Evolutionary conservation across 2,329 filamentous ascomycete genomes (phyloP).

Genomic region (Ceratocystis variospora): DNA sequence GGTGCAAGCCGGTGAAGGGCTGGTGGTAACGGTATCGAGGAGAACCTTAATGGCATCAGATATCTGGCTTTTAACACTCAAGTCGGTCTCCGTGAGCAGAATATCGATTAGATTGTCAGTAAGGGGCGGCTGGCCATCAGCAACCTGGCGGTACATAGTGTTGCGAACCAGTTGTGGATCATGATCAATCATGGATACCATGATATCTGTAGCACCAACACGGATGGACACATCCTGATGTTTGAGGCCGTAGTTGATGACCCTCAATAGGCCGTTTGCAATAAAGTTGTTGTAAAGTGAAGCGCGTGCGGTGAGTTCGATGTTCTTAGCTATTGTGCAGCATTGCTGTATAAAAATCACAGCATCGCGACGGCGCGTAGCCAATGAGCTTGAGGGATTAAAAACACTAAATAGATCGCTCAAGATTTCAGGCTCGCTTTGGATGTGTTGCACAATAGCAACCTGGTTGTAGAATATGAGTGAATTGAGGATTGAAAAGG

Average conservation of each 20-base stretch:
- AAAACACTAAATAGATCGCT: constrained; percentile 83
- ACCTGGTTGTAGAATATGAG: constrained; percentile 99
- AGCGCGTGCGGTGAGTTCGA: constrained; percentile 70
- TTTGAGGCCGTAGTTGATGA: constrained; percentile 82
- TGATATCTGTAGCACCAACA: constrained; percentile 83
- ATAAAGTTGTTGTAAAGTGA: constrained; percentile 85
- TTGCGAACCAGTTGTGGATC: constrained; percentile 87
- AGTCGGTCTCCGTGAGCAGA: constrained; percentile 75
- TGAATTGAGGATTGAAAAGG: constrained; percentile 92
- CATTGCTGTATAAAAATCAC: constrained; percentile 96
- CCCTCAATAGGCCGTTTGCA: constrained; percentile 67
- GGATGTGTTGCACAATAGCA: constrained; percentile 91
- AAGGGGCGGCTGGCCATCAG: constrained; percentile 69
- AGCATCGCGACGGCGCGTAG: constrained; percentile 75
- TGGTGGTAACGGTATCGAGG: constrained; percentile 46
- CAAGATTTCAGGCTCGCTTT: constrained; percentile 63
- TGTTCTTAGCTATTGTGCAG: constrained; percentile 82
- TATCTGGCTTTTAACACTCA: constrained; percentile 90
- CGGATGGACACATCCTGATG: constrained; percentile 73
- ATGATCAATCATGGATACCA: constrained; percentile 90
- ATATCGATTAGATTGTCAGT: constrained; percentile 90
- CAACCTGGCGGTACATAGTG: constrained; percentile 83
- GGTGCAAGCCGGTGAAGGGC: constrained; percentile 26
- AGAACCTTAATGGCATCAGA: constrained; percentile 91
- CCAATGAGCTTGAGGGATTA: constrained; percentile 46